Evolutionary conservation across 306 rosid species (phyloP), one percentile per base, ranked within the genome.

Genomic region (Crotalaria pallida): DNA sequence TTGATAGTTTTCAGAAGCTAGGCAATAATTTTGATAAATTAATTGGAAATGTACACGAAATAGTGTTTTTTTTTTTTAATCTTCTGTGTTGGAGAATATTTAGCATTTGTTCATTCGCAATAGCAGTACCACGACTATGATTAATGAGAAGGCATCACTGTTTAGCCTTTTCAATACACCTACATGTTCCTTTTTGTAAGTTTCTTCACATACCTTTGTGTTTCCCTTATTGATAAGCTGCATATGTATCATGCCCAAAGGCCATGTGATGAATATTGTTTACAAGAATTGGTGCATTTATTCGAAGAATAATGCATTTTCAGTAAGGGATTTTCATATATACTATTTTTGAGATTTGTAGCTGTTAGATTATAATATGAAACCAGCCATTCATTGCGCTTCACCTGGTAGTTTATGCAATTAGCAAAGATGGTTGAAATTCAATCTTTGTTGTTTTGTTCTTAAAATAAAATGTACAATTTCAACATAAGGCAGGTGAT

Each of bases 21-120:
- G 72, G 65, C 58, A 78, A 71, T 75, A 63, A 43, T 69, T 67
- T 74, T 67, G 72, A 67, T 45, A 70, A 59, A 79, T 53, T 59
- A 75, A 77, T 80, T 82, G 82, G 62, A 68, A 78, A 76, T 85
- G 84, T 87, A 80, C 78, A 82, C 85, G 56, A 41, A 60, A 51
- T 79, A 80, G 79, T 67, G 73, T 75, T 77, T 75, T 44, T 62
- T 52, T 16, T 44, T 11, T 29, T 17, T n/a, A n/a, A 24, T 8
- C 41, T 40, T 12, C 31, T 9, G 24, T 43, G 49, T 40, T 29
- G 66, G 67, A 74, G 77, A 58, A 69, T 62, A 45, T 75, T 75
- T 81, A 70, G 76, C 51, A 33, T 71, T 58, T 59, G 22, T 74
- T 65, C 26, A 8, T 50, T 61, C 74, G 52, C 75, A 67, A 67